Evolutionary conservation across 2,329 filamentous ascomycete species (phyloP).

Genomic region (Sporothrix globosa): DNA sequence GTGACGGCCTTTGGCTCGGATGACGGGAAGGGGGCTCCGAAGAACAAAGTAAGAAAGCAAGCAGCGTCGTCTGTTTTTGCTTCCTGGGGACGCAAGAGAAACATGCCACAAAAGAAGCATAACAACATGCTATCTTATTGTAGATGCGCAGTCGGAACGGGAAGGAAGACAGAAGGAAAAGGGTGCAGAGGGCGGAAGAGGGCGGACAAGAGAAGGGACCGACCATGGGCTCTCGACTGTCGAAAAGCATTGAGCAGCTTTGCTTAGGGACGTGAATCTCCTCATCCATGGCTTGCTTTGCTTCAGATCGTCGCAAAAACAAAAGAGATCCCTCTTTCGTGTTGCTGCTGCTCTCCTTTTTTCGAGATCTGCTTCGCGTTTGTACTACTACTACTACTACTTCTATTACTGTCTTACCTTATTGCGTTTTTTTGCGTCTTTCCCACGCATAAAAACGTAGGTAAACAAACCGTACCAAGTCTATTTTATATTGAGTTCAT

Average conservation of each 20-base stretch:
- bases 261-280: slow-evolving; percentile 6
- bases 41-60: not conserved
- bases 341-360: slow-evolving; percentile 21
- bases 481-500: slow-evolving; percentile 5
- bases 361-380: slow-evolving; percentile 23
- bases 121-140: slow-evolving; percentile 7
- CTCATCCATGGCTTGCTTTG: not conserved
- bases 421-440: slow-evolving; percentile 1
- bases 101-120: slow-evolving; percentile 18
- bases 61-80: slow-evolving; percentile 1
- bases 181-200: slow-evolving; percentile 23
- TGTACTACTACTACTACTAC: slow-evolving; percentile 26
- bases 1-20: slow-evolving; percentile 12
- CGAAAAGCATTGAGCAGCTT: not conserved
- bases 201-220: not conserved
- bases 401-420: not conserved
- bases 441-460: not conserved
- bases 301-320: not conserved
- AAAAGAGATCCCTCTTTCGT: not conserved
- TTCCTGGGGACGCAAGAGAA: not conserved
- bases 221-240: not conserved
- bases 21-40: slow-evolving; percentile 17
- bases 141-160: slow-evolving; percentile 24
- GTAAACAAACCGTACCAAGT: slow-evolving; percentile 21
- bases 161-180: slow-evolving; percentile 15